Percentiles rank a stretch among this genome's conserved stretches.
These are phyloP conservation scores for Physaria fendleri DNA, from an alignment of 345 rosid species.

Conservation along the genomic window DNA sequence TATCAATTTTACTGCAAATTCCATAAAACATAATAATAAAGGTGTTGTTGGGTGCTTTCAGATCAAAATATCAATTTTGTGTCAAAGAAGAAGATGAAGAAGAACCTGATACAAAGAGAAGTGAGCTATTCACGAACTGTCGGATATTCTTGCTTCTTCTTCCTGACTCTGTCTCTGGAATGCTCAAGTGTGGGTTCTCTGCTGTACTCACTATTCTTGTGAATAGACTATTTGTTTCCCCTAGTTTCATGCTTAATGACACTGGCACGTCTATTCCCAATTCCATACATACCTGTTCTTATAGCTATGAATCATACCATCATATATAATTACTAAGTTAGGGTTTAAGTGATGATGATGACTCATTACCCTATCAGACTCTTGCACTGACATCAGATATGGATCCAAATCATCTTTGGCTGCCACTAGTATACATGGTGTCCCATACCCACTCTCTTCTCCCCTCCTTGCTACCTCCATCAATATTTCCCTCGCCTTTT, in stretches of 20 bases:
- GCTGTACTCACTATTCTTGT: slow-evolving; percentile 51
- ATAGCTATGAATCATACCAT: background rate
- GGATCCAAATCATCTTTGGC: slow-evolving; percentile 74
- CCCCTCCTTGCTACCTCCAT: slow-evolving; percentile 61
- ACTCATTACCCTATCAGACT: slow-evolving; percentile 43
- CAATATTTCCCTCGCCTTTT: slow-evolving; percentile 58
- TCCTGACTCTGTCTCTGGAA: slow-evolving; percentile 69
- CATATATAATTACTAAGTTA: background rate
- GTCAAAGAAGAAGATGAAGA: background rate
- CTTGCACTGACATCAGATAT: slow-evolving; percentile 52
- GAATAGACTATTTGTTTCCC: slow-evolving; percentile 46
- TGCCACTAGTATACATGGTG: slow-evolving; percentile 70
- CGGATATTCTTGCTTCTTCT: slow-evolving; percentile 51
- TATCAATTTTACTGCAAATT: no score
- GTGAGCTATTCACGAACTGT: slow-evolving; percentile 53
- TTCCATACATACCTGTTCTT: slow-evolving; percentile 52
- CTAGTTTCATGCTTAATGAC: slow-evolving; percentile 45
- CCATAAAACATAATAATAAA: no score
- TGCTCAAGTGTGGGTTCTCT: slow-evolving; percentile 61
- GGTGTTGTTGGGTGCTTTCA: no score
- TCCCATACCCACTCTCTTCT: slow-evolving; percentile 54
- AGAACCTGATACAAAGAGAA: slow-evolving; percentile 63
- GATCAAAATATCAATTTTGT: background rate
- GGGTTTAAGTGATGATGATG: background rate
- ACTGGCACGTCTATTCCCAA: slow-evolving; percentile 64